Base-by-base conservation (phyloP, 257 asterid genomes). In the Eustoma russellianum region DNA sequence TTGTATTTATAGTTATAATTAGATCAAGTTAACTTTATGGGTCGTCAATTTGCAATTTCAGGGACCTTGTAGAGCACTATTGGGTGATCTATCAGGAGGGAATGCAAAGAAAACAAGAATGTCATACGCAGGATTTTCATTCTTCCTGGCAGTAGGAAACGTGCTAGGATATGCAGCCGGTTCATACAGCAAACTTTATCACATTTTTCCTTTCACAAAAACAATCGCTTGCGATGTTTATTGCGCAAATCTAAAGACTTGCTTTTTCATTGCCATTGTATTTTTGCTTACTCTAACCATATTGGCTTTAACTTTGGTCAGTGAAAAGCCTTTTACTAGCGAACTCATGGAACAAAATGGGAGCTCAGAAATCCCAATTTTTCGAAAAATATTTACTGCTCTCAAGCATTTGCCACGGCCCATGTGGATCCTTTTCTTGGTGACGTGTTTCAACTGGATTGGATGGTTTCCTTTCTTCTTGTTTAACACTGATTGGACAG, bases 401-500 rank as follows among this genome's bases (percentile, higher is more conserved):
- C 35, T 48, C 5, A 68, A 9, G 14, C 51, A 48, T 56, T 13
- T 66, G 10, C 16, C 77, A 0, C 30, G 2, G 55, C 63, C 70
- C 6, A 72, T 75, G 16, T 52, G 68, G 68, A 53, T 62, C 0
- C 52, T 80, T 35, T 52, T 66, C 17, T 4, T 41, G 3, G 77
- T 72, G 9, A 77, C 88, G 0, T 59, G 67, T 0, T 48, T 80
- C 2, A 74, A 73, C 12, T 80, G 82, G 80, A 17, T 72, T 0
- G 88, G 71, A 11, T 59, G 72, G 50, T 77, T 77, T 30, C 80
- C 82, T 0, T 80, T 80, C 33, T 13, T 55, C 1, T 15, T 77
- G 52, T 80, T 50, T 34, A 67, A 67, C 38, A 74, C 88, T 7
- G 84, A 74, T 50, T 80, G 84, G 82, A 65, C 75, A 78, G 84